phyloP scores from a whole-genome alignment of 345 rosid species.

The Nasturtium officinale region DNA sequence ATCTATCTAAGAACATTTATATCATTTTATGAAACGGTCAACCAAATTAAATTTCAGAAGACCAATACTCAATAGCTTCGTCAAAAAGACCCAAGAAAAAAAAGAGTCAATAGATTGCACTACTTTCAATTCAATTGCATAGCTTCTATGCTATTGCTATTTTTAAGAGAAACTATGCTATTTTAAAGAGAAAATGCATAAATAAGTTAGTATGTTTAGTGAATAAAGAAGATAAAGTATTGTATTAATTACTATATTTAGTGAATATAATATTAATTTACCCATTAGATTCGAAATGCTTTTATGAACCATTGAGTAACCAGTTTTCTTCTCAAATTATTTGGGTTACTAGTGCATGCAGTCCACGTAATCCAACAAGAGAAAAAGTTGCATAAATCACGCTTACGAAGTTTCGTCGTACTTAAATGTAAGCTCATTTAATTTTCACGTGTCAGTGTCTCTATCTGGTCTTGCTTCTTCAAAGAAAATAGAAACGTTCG shows the following conservation, averaged over 20 bases:
- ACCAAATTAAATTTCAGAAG: not conserved
- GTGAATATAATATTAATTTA: not conserved
- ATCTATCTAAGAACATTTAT: not conserved
- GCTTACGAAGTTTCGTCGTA: conserved; percentile 11
- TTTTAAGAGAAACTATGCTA: no score
- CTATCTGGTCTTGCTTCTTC: not conserved
- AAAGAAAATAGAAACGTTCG: not conserved
- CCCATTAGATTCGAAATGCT: not conserved
- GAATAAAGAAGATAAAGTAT: not conserved
- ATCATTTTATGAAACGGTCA: not conserved
- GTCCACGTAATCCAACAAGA: conserved; percentile 17
- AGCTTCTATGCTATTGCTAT: not conserved
- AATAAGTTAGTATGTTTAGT: no score
- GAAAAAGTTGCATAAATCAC: conserved; percentile 22
- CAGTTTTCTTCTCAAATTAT: not conserved
- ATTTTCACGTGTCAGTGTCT: conserved; percentile 27
- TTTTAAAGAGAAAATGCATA: not conserved
- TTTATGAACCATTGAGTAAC: not conserved
- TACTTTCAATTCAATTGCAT: not conserved
- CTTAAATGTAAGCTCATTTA: conserved; percentile 5
- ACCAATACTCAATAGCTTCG: conserved; percentile 1
- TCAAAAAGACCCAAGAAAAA: no score
- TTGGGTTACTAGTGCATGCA: conserved; percentile 16
- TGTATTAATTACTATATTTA: not conserved
- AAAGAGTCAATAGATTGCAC: not conserved